phyloP scores from a whole-genome alignment of 169 alveolate species.

The Cryptosporidium bovis region DNA sequence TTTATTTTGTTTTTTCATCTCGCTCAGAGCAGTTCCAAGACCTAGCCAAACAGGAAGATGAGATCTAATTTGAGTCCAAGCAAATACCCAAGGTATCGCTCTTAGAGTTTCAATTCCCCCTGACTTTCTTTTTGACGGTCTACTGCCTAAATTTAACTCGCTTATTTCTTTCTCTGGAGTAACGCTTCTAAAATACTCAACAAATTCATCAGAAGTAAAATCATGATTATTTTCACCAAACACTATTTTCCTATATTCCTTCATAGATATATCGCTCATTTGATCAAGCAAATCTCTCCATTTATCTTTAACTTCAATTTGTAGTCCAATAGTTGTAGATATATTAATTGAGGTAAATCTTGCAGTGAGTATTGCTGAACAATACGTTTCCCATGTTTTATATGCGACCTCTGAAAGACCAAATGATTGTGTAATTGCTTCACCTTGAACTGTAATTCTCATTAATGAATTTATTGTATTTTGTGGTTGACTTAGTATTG shows the following conservation, averaged over 20 bases:
- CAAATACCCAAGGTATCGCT: slow-evolving; percentile 91
- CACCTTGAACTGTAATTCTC: slow-evolving; percentile 86
- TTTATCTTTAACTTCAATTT: slow-evolving; percentile 44
- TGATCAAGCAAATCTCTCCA: slow-evolving; percentile 84
- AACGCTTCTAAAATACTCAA: slow-evolving; percentile 82
- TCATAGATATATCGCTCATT: slow-evolving; percentile 80
- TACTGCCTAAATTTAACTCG: slow-evolving; percentile 84
- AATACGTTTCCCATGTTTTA: slow-evolving; percentile 84
- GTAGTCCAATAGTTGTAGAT: background rate
- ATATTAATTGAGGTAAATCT: slow-evolving; percentile 13
- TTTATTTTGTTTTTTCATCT: slow-evolving; percentile 68
- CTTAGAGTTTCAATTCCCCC: slow-evolving; percentile 86
- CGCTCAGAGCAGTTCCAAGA: slow-evolving; percentile 77
- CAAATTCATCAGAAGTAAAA: slow-evolving; percentile 81
- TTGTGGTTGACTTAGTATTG: slow-evolving; percentile 85
- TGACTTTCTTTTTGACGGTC: slow-evolving; percentile 84
- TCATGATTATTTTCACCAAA: slow-evolving; percentile 81
- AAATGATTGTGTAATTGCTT: slow-evolving; percentile 81
- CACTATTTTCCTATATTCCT: slow-evolving; percentile 82
- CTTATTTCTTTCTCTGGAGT: slow-evolving; percentile 87
- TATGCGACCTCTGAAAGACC: slow-evolving; percentile 80
- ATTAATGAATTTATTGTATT: slow-evolving; percentile 83
- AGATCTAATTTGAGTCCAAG: slow-evolving; percentile 87
- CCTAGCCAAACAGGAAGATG: slow-evolving; percentile 89
- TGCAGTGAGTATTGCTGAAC: slow-evolving; percentile 82